These are phyloP conservation scores for Blastocystis sp. DNA, from an alignment of 352 stramenopile species.

Conservation along the genomic window DNA sequence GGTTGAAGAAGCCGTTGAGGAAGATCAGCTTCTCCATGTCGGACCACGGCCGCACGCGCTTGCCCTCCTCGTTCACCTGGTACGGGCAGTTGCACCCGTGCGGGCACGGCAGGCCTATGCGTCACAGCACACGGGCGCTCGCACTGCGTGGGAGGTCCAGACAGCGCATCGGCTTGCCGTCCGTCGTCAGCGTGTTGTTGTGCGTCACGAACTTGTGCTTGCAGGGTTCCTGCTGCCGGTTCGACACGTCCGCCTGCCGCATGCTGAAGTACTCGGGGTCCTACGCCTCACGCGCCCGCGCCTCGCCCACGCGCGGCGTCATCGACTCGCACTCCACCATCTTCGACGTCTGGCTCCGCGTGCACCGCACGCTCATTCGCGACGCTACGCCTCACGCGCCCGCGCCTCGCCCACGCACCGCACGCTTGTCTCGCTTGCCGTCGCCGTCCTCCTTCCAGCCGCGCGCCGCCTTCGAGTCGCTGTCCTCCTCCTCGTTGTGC, in stretches of 20 bases:
- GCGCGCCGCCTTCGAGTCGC: background rate
- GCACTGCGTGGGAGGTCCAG: constrained; percentile 49
- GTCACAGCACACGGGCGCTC: background rate
- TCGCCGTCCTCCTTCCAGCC: constrained; percentile 53
- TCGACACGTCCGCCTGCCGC: constrained; percentile 49
- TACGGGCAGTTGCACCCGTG: constrained; percentile 40
- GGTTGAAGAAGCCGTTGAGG: constrained; percentile 63
- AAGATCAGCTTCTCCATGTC: constrained; percentile 67
- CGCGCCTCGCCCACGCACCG: background rate
- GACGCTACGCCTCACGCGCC: background rate
- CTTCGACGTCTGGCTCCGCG: constrained; percentile 53
- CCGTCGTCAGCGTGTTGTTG: constrained; percentile 44
- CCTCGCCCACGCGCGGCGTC: background rate
- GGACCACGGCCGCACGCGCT: constrained; percentile 38
- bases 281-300: background rate
- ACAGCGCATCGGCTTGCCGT: constrained; percentile 52
- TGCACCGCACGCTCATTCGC: constrained; percentile 21
- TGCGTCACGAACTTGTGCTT: constrained; percentile 27
- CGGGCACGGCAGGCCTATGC: constrained; percentile 2
- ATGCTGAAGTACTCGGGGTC: constrained; percentile 39
- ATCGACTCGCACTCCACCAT: constrained; percentile 49
- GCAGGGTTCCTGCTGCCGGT: background rate
- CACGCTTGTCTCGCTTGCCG: constrained; percentile 33
- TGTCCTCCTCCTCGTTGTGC: constrained; percentile 23
- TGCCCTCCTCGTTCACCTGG: constrained; percentile 27